phyloP scores from a whole-genome alignment of 1,139 yeast species.

The Saccharomyces hybrid region DNA sequence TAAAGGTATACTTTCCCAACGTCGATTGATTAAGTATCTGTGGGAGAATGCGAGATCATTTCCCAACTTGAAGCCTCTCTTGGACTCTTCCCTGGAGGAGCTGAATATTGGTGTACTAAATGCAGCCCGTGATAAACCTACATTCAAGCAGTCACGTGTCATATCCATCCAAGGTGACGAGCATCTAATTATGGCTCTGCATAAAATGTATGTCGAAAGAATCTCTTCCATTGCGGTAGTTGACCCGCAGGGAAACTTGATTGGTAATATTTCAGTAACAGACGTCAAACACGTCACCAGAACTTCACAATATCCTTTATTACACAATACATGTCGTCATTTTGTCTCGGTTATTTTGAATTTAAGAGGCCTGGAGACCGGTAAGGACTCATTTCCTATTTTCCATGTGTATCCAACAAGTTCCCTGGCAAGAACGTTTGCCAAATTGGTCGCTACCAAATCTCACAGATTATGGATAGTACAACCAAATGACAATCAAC shows the following conservation, averaged over 20 bases:
- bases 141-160: constrained; percentile 37
- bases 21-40: constrained; percentile 69
- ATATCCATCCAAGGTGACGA: constrained; percentile 79
- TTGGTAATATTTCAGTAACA: constrained; percentile 88
- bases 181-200: constrained; percentile 71
- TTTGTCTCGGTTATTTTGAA: constrained; percentile 78
- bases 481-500: constrained; percentile 32
- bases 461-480: constrained; percentile 91
- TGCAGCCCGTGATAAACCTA: constrained; percentile 15
- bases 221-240: constrained; percentile 91
- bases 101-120: constrained; percentile 28
- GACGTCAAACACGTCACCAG: constrained; percentile 82
- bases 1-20: constrained; percentile 79
- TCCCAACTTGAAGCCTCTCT: constrained; percentile 65
- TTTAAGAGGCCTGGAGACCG: constrained; percentile 72
- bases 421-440: constrained; percentile 78
- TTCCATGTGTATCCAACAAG: constrained; percentile 79
- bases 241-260: constrained; percentile 59
- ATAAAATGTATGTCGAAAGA: constrained; percentile 72
- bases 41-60: constrained; percentile 91
- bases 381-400: constrained; percentile 90
- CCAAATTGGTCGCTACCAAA: constrained; percentile 89
- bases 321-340: constrained; percentile 74
- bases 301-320: constrained; percentile 69
- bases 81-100: constrained; percentile 45